These are phyloP conservation scores for Colletotrichum orbiculare DNA, from an alignment of 2,329 filamentous ascomycete species.

Conservation along the genomic window DNA sequence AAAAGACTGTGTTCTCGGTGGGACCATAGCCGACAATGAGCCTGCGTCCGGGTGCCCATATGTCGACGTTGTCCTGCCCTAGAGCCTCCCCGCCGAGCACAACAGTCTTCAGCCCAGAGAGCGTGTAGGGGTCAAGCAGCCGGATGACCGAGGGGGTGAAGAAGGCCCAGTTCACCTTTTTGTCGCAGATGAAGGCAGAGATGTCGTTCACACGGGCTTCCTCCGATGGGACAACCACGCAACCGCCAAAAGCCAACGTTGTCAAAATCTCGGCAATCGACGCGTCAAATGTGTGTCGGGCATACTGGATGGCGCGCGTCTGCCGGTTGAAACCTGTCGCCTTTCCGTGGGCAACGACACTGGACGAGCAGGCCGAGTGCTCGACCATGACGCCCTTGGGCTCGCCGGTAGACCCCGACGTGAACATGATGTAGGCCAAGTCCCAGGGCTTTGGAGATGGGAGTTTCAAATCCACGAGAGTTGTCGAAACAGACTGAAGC, in stretches of 20 bases:
- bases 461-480: background rate
- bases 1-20: slow-evolving; percentile 38
- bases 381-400: slow-evolving; percentile 39
- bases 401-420: slow-evolving; percentile 39
- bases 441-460: slow-evolving; percentile 12
- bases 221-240: slow-evolving; percentile 67
- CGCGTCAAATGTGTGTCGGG: slow-evolving; percentile 29
- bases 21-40: slow-evolving; percentile 39
- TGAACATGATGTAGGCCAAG: slow-evolving; percentile 34
- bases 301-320: slow-evolving; percentile 23
- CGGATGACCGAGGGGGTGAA: slow-evolving; percentile 68
- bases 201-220: slow-evolving; percentile 62
- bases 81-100: slow-evolving; percentile 42
- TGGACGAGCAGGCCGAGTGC: slow-evolving; percentile 22
- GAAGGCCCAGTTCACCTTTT: slow-evolving; percentile 63
- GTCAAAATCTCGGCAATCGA: slow-evolving; percentile 58
- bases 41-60: slow-evolving; percentile 33
- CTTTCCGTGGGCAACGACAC: slow-evolving; percentile 16
- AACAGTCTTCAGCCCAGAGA: slow-evolving; percentile 52
- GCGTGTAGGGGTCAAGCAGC: slow-evolving; percentile 48
- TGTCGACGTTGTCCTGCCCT: slow-evolving; percentile 37
- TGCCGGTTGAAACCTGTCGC: slow-evolving; percentile 13
- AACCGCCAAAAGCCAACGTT: slow-evolving; percentile 66
- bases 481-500: slow-evolving; percentile 1
- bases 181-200: slow-evolving; percentile 58